Evolutionary conservation across 148 eudicot genomes (phyloP).

Genomic region (Gaultheria prostrata): DNA sequence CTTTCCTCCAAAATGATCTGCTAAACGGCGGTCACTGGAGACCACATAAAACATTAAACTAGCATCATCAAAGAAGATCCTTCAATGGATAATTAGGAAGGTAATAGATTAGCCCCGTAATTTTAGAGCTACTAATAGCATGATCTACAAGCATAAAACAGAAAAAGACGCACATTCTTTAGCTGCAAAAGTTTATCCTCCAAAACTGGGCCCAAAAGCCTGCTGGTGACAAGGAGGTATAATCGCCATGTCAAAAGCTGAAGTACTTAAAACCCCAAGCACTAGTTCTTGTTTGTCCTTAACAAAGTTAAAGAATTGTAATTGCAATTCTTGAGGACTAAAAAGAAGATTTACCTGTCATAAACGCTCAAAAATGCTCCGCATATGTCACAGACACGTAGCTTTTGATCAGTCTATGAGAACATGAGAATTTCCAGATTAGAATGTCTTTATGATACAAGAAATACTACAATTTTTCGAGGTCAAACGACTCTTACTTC

Average conservation of each 20-base stretch:
- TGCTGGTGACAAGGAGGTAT: constrained; percentile 96
- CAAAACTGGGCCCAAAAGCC: constrained; percentile 95
- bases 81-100: constrained; percentile 9
- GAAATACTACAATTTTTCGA: not conserved
- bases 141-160: constrained; percentile 62
- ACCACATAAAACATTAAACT: constrained; percentile 22
- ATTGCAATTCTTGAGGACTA: not conserved
- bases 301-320: constrained; percentile 11
- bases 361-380: constrained; percentile 98
- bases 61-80: not conserved
- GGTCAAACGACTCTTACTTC: constrained; percentile 1
- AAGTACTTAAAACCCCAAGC: constrained; percentile 49
- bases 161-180: constrained; percentile 86
- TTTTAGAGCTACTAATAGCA: constrained; percentile 53
- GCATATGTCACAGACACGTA: constrained; percentile 98
- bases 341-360: constrained; percentile 61
- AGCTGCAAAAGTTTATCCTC: constrained; percentile 94
- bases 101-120: constrained; percentile 19
- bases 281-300: constrained; percentile 37
- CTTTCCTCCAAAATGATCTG: constrained; percentile 99
- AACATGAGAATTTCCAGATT: constrained; percentile 16
- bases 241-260: constrained; percentile 81
- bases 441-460: not conserved
- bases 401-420: constrained; percentile 92
- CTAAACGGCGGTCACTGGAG: constrained; percentile 93